phyloP scores from a whole-genome alignment of 2,329 filamentous ascomycete species.

The Penicillium griseofulvum region DNA sequence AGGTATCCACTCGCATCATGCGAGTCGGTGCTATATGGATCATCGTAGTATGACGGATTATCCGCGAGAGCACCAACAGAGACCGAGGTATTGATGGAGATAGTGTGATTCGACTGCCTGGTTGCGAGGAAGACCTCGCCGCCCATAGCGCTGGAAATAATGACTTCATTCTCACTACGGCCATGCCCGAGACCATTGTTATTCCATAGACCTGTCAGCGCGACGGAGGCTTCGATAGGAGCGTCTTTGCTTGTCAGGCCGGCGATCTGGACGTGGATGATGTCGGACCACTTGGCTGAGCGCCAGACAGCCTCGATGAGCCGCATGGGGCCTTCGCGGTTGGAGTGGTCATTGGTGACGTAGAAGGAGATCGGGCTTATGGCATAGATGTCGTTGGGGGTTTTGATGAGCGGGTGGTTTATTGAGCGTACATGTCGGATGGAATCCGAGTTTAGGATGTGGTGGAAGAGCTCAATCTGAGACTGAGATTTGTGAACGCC shows the following conservation, averaged over 20 bases:
- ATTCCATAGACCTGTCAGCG: constrained; percentile 49
- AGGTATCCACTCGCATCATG: constrained; percentile 56
- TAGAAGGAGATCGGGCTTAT: constrained; percentile 51
- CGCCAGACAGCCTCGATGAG: constrained; percentile 48
- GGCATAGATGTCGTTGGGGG: constrained; percentile 59
- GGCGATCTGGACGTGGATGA: constrained; percentile 47
- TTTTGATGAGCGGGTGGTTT: constrained; percentile 52
- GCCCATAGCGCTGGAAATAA: constrained; percentile 42
- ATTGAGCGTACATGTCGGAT: constrained; percentile 54
- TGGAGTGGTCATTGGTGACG: constrained; percentile 60
- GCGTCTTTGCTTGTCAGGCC: constrained; percentile 25
- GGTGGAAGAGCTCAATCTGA: constrained; percentile 58
- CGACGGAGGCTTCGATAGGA: constrained; percentile 43
- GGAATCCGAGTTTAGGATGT: constrained; percentile 46
- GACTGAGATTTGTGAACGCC: constrained; percentile 48
- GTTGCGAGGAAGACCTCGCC: constrained; percentile 49
- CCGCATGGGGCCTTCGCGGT: constrained; percentile 51
- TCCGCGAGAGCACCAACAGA: constrained; percentile 50
- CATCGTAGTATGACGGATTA: constrained; percentile 59
- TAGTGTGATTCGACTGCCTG: constrained; percentile 26
- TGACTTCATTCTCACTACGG: constrained; percentile 31
- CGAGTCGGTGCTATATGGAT: constrained; percentile 48
- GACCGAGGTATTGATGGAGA: constrained; percentile 47
- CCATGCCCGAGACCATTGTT: constrained; percentile 59
- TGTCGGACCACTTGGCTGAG: constrained; percentile 50